These are phyloP conservation scores for Pugionium dolabratum DNA, from an alignment of 345 rosid species.

Conservation along the genomic window DNA sequence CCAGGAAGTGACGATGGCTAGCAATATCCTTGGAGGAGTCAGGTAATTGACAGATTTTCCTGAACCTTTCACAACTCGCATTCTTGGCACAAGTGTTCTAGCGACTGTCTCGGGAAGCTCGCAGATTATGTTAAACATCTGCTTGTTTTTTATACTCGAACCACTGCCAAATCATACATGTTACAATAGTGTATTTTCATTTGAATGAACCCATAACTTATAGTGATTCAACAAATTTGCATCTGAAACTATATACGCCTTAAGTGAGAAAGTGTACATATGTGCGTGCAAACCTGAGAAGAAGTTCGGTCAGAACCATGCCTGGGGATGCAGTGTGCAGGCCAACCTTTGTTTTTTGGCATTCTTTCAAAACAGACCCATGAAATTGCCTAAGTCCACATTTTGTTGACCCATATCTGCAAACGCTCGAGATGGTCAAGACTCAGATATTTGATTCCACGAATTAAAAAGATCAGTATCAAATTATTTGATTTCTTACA, in stretches of 20 bases:
- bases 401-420: slow-evolving; percentile 91
- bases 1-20: slow-evolving; percentile 92
- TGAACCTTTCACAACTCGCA: slow-evolving; percentile 80
- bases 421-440: slow-evolving; percentile 31
- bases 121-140: slow-evolving; percentile 39
- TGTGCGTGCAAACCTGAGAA: slow-evolving; percentile 58
- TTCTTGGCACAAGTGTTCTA: slow-evolving; percentile 83
- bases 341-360: slow-evolving; percentile 79
- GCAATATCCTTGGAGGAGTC: slow-evolving; percentile 92
- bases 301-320: slow-evolving; percentile 95
- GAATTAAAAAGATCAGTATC: background rate
- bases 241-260: no score
- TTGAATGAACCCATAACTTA: no score
- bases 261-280: background rate
- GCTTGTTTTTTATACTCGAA: slow-evolving; percentile 71
- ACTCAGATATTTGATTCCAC: slow-evolving; percentile 11
- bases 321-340: slow-evolving; percentile 96
- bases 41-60: slow-evolving; percentile 80
- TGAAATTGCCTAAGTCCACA: slow-evolving; percentile 84
- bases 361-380: slow-evolving; percentile 77
- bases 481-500: slow-evolving; percentile 47
- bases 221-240: no score
- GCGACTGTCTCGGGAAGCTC: slow-evolving; percentile 98
- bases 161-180: slow-evolving; percentile 52
- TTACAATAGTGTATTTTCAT: no score